Percentiles rank a stretch among this genome's conserved stretches.
Evolutionary conservation across 2,329 filamentous ascomycete genomes (phyloP).

Genomic region (Fusarium nurragi): DNA sequence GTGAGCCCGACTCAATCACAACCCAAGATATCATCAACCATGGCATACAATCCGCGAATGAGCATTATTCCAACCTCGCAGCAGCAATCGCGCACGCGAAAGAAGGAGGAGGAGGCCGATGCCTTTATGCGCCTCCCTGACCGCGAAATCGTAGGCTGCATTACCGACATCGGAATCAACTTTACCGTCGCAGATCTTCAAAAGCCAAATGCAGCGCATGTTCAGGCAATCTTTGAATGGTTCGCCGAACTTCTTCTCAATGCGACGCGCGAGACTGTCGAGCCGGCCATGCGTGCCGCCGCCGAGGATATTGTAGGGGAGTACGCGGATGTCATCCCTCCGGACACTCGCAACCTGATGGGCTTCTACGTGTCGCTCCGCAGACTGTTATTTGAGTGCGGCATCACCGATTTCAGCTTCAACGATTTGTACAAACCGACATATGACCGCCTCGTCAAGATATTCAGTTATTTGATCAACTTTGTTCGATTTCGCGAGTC

Average conservation of each 20-base stretch:
- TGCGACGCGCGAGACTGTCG: constrained; percentile 89
- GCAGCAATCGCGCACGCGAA: constrained; percentile 62
- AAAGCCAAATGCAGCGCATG: constrained; percentile 92
- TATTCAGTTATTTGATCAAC: constrained; percentile 98
- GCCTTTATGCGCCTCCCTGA: constrained; percentile 69
- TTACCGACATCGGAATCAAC: constrained; percentile 93
- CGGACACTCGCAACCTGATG: constrained; percentile 93
- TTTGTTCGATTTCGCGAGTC: constrained; percentile 97
- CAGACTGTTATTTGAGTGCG: constrained; percentile 84
- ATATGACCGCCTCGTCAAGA: constrained; percentile 88
- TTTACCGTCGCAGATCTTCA: constrained; percentile 88
- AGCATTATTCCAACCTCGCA: constrained; percentile 66
- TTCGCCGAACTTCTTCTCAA: constrained; percentile 95
- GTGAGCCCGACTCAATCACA: background rate
- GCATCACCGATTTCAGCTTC: constrained; percentile 93
- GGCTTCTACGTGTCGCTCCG: constrained; percentile 90
- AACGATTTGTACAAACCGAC: constrained; percentile 91
- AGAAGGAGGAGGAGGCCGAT: constrained; percentile 68
- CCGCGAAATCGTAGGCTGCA: constrained; percentile 92
- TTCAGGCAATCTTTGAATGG: constrained; percentile 98
- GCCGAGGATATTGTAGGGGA: constrained; percentile 88
- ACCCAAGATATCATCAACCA: constrained; percentile 45
- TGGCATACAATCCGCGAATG: constrained; percentile 69
- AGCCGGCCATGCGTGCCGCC: constrained; percentile 93
- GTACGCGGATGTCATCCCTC: constrained; percentile 83